phyloP scores from a whole-genome alignment of 1,284 basidiomycete genomes.

The Ustilago esculenta region DNA sequence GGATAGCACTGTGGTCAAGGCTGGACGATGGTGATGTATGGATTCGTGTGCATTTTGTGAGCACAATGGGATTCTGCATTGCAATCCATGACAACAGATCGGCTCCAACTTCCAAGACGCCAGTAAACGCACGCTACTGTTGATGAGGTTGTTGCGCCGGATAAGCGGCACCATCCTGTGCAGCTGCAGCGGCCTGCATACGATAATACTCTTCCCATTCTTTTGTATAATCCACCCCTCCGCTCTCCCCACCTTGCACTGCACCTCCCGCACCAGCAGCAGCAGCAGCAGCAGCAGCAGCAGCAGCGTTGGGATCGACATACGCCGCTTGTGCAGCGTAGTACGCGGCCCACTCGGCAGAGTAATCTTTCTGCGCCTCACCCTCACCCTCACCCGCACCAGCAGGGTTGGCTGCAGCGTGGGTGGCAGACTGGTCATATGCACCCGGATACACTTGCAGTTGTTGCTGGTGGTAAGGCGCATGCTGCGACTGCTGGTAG shows the following conservation, averaged over 20 bases:
- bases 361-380: conserved; percentile 57
- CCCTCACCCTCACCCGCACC: neutral
- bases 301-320: conserved; percentile 13
- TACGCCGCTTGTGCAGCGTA: conserved; percentile 57
- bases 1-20: no score
- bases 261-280: conserved; percentile 21
- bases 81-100: neutral
- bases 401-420: neutral
- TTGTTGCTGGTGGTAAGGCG: conserved; percentile 5
- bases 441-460: conserved; percentile 10
- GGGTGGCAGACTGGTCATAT: no score
- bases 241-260: conserved; percentile 6
- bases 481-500: neutral
- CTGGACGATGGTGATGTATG: no score
- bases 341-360: conserved; percentile 65
- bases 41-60: no score
- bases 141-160: conserved; percentile 4
- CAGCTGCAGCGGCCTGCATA: conserved; percentile 48
- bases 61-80: no score
- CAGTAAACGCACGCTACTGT: neutral
- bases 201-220: conserved; percentile 65
- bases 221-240: conserved; percentile 58
- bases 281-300: conserved; percentile 1
- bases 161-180: conserved; percentile 32
- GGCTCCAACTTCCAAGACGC: no score